Percentiles rank a stretch among this genome's conserved stretches.
Evolutionary conservation across 441 rosid genomes (phyloP).

Genomic region (Geranium incanum): DNA sequence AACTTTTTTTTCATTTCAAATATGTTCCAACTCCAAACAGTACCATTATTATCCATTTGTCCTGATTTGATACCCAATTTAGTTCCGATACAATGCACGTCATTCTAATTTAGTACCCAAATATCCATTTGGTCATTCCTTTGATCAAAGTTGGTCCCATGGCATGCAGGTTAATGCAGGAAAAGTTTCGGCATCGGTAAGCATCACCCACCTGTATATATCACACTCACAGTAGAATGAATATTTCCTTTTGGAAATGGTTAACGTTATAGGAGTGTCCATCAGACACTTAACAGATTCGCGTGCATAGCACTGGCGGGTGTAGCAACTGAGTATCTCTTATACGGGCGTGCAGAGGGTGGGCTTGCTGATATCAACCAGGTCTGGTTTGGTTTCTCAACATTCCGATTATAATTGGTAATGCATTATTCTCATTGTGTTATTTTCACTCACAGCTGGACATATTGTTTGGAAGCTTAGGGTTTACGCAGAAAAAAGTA

Average conservation of each 20-base stretch:
- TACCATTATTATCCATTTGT: too few relatives aligned
- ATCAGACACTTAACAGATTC: conserved; percentile 76
- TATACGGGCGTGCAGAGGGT: conserved; percentile 75
- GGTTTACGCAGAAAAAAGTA: conserved; percentile 83
- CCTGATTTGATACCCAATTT: too few relatives aligned
- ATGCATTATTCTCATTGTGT: too few relatives aligned
- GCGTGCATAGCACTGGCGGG: conserved; percentile 86
- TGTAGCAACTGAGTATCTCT: conserved; percentile 67
- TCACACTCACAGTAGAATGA: background rate
- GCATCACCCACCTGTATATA: too few relatives aligned
- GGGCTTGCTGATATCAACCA: conserved; percentile 77
- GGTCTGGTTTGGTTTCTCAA: conserved; percentile 29
- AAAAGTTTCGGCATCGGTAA: conserved; percentile 62
- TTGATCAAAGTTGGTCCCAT: conserved; percentile 13
- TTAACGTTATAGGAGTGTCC: conserved; percentile 6
- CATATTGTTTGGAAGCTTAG: conserved; percentile 56
- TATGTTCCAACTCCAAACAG: too few relatives aligned
- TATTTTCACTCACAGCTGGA: conserved; percentile 46
- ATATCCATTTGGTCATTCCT: background rate
- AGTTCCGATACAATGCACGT: background rate
- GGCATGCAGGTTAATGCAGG: conserved; percentile 58
- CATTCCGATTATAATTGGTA: background rate
- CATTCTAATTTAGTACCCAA: background rate
- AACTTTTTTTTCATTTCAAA: too few relatives aligned
- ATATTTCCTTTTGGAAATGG: background rate